A percentile compares a stretch with the other conserved stretches of the same genome.
These are phyloP conservation scores for Sporobolomyces phaffii DNA, from an alignment of 768 basidiomycete genomes.

Conservation along the genomic window DNA sequence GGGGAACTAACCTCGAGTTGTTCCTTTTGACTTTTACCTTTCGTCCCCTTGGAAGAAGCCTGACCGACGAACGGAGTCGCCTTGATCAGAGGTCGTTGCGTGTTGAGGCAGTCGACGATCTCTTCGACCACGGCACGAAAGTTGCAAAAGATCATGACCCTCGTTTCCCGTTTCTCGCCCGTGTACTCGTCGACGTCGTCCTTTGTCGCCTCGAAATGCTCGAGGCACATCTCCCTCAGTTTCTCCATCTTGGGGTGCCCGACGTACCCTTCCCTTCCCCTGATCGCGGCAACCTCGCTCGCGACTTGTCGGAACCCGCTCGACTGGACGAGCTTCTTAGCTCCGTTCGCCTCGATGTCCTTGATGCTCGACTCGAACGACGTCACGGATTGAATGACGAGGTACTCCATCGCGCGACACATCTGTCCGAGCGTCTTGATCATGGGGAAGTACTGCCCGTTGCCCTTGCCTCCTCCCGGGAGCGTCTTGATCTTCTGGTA, in stretches of 20 bases:
- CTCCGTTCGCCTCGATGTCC: conserved; percentile 41
- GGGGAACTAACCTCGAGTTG: conserved; percentile 65
- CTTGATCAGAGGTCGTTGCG: conserved; percentile 64
- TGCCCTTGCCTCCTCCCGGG: conserved; percentile 16
- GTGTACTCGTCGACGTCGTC: conserved; percentile 42
- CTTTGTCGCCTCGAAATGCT: conserved; percentile 63
- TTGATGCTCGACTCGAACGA: conserved; percentile 67
- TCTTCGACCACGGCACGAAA: conserved; percentile 86
- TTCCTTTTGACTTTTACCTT: conserved; percentile 82
- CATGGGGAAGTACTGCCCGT: conserved; percentile 43
- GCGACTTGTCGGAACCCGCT: conserved; percentile 36
- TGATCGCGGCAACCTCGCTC: conserved; percentile 29
- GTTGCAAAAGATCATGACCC: conserved; percentile 92
- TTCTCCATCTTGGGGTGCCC: conserved; percentile 88
- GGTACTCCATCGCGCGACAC: conserved; percentile 78
- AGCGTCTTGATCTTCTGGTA: conserved; percentile 30
- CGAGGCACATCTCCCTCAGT: conserved; percentile 64
- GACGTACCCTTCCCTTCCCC: conserved; percentile 40
- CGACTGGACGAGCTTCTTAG: conserved; percentile 60
- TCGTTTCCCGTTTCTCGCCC: conserved; percentile 42
- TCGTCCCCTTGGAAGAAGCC: conserved; percentile 71
- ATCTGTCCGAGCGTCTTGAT: conserved; percentile 54
- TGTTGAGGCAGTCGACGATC: conserved; percentile 71
- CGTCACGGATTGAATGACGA: conserved; percentile 76
- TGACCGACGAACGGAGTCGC: conserved; percentile 87